Percentiles rank a stretch among this genome's conserved stretches.
phyloP scores from a whole-genome alignment of 768 basidiomycete species.

The Clavulina sp. region DNA sequence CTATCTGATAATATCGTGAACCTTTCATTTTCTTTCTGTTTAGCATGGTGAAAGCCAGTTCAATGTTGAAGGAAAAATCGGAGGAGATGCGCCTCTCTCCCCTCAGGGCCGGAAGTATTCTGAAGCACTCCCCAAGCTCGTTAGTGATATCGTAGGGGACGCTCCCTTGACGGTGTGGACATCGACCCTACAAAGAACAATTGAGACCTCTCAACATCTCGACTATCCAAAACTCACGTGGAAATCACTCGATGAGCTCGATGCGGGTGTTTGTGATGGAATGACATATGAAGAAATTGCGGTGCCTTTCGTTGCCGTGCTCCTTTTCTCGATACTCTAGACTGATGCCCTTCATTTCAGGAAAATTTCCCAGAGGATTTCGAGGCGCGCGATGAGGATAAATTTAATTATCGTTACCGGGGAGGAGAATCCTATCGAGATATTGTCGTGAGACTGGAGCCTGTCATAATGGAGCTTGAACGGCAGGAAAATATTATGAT shows the following conservation, averaged over 20 bases:
- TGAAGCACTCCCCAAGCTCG: slow-evolving; percentile 63
- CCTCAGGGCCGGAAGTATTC: slow-evolving; percentile 74
- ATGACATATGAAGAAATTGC: slow-evolving; percentile 99
- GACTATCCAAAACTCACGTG: slow-evolving; percentile 88
- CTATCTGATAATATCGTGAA: slow-evolving; percentile 1
- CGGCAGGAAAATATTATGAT: slow-evolving; percentile 94
- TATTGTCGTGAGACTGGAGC: slow-evolving; percentile 86
- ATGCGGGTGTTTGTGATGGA: slow-evolving; percentile 97
- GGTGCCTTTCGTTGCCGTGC: slow-evolving; percentile 25
- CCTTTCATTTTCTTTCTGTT: neutral
- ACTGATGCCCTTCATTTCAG: slow-evolving; percentile 23
- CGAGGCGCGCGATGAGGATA: slow-evolving; percentile 95
- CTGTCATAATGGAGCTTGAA: slow-evolving; percentile 98
- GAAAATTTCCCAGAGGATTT: slow-evolving; percentile 94
- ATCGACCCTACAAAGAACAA: slow-evolving; percentile 85
- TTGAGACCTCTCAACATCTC: slow-evolving; percentile 69
- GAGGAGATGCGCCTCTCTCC: slow-evolving; percentile 87
- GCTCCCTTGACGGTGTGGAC: slow-evolving; percentile 93
- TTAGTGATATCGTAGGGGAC: slow-evolving; percentile 82
- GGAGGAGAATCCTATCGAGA: slow-evolving; percentile 97
- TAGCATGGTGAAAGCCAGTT: slow-evolving; percentile 97
- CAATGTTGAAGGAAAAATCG: slow-evolving; percentile 93
- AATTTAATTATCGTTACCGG: slow-evolving; percentile 97
- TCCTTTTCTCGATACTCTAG: neutral
- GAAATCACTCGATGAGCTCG: slow-evolving; percentile 96